Evolutionary conservation across 1,284 basidiomycete species (phyloP).

Genomic region (Fomitopsis pinicola): DNA sequence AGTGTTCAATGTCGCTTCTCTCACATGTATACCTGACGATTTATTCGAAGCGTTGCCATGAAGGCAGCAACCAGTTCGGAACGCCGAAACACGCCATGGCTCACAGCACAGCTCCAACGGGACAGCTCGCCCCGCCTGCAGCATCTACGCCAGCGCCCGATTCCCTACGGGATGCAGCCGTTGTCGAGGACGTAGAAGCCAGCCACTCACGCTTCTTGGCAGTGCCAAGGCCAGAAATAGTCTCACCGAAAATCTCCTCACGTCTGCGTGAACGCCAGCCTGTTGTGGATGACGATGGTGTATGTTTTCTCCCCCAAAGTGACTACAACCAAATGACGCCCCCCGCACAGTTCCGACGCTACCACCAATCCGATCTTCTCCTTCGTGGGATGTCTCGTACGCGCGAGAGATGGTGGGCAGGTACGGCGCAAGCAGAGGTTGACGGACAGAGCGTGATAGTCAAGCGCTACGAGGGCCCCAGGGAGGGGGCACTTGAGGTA

Average conservation of each 20-base stretch:
- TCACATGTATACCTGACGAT: too few species aligned
- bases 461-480: slow-evolving; percentile 39
- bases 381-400: slow-evolving; percentile 32
- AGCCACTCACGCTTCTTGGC: too few species aligned
- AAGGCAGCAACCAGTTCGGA: too few species aligned
- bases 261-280: background rate
- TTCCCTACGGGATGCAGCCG: too few species aligned
- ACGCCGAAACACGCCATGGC: too few species aligned
- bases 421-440: slow-evolving; percentile 35
- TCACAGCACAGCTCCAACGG: too few species aligned
- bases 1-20: too few species aligned
- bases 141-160: too few species aligned
- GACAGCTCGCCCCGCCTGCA: too few species aligned
- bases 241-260: too few species aligned
- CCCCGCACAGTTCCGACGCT: slow-evolving; percentile 38
- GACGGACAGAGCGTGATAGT: slow-evolving; percentile 37
- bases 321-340: background rate
- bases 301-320: slow-evolving; percentile 13
- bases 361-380: slow-evolving; percentile 44
- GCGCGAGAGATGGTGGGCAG: slow-evolving; percentile 44
- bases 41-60: too few species aligned
- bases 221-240: background rate
- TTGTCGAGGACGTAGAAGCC: too few species aligned
- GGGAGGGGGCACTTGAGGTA: slow-evolving; percentile 31
- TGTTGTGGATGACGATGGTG: slow-evolving; percentile 28